A percentile compares a stretch with the other conserved stretches of the same genome.
Conservation (phyloP, 495 filamentous ascomycete genomes). For the Penicillium canescens region DNA sequence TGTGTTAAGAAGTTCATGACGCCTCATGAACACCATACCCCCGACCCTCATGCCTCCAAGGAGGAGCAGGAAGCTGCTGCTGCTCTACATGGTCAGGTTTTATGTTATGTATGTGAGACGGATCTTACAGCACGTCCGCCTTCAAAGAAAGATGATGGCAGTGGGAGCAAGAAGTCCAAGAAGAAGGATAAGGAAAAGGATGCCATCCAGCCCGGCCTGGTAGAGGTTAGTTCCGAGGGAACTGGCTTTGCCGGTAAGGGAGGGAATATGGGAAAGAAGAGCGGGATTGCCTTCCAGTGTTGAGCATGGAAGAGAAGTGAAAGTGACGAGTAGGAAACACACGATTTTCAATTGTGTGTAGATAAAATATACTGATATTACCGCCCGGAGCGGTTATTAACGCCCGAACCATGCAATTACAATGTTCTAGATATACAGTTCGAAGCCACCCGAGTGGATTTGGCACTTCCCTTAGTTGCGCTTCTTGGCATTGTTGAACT, state of each 20-base stretch:
- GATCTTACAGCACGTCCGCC: conserved; percentile 53
- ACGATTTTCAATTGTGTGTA: conserved; percentile 1
- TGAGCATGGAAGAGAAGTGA: conserved; percentile 33
- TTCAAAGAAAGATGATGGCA: conserved; percentile 13
- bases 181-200: conserved; percentile 48
- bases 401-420: conserved; percentile 28
- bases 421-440: conserved; percentile 26
- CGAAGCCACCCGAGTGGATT: background rate
- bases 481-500: conserved; percentile 58
- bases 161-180: conserved; percentile 41
- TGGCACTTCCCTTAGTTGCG: background rate
- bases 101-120: conserved; percentile 88
- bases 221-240: conserved; percentile 83
- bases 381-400: conserved; percentile 16
- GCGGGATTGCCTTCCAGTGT: conserved; percentile 83
- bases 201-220: conserved; percentile 68
- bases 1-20: conserved; percentile 89
- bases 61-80: conserved; percentile 49
- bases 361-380: conserved; percentile 12
- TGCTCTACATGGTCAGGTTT: conserved; percentile 41
- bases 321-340: background rate
- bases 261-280: conserved; percentile 75
- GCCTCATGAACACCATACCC: conserved; percentile 42
- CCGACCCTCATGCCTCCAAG: conserved; percentile 65
- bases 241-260: conserved; percentile 92